Evolutionary conservation across 768 basidiomycete genomes (phyloP).

Genomic region (Lentinula boryana): DNA sequence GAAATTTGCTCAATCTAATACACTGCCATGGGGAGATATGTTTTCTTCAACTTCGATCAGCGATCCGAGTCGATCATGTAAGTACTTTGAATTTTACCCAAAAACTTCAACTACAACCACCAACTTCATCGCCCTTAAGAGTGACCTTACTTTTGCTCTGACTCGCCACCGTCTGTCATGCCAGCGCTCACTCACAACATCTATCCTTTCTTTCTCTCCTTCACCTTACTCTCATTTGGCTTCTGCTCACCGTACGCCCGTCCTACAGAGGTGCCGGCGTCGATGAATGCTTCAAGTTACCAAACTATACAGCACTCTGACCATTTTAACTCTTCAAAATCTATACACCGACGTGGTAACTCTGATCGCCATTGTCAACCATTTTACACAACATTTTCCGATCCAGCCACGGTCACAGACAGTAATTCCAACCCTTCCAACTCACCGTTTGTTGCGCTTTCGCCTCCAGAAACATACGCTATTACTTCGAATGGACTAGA

Average conservation of each 20-base stretch:
- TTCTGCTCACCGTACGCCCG: background rate
- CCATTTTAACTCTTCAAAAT: background rate
- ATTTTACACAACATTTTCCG: slow-evolving; percentile 13
- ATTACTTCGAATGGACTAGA: slow-evolving; percentile 16
- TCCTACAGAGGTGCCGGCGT: background rate
- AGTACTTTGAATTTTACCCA: too few relatives aligned
- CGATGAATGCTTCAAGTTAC: background rate
- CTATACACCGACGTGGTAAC: background rate
- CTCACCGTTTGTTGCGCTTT: slow-evolving; percentile 20
- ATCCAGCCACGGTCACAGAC: slow-evolving; percentile 3
- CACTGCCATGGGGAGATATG: too few relatives aligned
- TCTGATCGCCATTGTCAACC: slow-evolving; percentile 14
- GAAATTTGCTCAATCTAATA: too few relatives aligned
- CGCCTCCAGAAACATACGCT: slow-evolving; percentile 19
- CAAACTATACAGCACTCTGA: background rate
- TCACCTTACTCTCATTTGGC: background rate
- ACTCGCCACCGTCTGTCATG: background rate
- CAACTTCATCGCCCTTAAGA: background rate
- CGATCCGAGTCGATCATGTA: too few relatives aligned
- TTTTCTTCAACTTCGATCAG: too few relatives aligned
- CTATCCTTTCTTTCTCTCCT: background rate
- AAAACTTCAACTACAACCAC: background rate
- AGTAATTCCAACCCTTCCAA: background rate
- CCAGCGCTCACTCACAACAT: background rate
- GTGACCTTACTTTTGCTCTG: background rate